phyloP scores from a whole-genome alignment of 2,329 filamentous ascomycete genomes.

The Aspergillus fructus region DNA sequence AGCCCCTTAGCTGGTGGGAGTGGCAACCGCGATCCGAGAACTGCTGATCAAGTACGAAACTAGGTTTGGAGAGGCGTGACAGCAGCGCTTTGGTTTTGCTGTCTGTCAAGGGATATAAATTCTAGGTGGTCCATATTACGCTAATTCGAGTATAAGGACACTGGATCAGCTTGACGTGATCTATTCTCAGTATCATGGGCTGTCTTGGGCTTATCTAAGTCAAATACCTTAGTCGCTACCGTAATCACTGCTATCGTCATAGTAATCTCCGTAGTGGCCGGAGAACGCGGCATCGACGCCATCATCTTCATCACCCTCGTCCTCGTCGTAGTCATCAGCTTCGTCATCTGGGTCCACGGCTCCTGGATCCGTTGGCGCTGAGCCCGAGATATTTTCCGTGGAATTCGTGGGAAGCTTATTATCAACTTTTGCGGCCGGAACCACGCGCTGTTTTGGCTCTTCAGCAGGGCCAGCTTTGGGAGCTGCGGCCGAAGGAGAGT shows the following conservation, averaged over 20 bases:
- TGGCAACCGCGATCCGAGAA: background rate
- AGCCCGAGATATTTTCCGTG: conserved; percentile 27
- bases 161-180: conserved; percentile 6
- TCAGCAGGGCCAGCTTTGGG: conserved; percentile 4
- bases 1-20: background rate
- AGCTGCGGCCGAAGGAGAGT: conserved; percentile 14
- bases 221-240: conserved; percentile 10
- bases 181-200: conserved; percentile 7
- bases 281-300: conserved; percentile 38
- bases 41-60: conserved; percentile 1
- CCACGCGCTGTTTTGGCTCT: conserved; percentile 1
- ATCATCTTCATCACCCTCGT: conserved; percentile 35
- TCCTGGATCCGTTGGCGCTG: conserved; percentile 16
- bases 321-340: conserved; percentile 34
- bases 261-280: conserved; percentile 34
- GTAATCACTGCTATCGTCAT: conserved; percentile 36
- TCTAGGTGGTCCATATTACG: background rate
- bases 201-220: conserved; percentile 3
- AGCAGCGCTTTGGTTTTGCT: background rate
- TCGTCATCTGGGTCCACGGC: conserved; percentile 25
- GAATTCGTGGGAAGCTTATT: conserved; percentile 20
- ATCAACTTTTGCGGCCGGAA: conserved; percentile 11
- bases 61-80: background rate
- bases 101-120: conserved; percentile 4
- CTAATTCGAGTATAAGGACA: background rate